phyloP scores from a whole-genome alignment of 2,329 filamentous ascomycete genomes.

The Aspergillus chevalieri region DNA sequence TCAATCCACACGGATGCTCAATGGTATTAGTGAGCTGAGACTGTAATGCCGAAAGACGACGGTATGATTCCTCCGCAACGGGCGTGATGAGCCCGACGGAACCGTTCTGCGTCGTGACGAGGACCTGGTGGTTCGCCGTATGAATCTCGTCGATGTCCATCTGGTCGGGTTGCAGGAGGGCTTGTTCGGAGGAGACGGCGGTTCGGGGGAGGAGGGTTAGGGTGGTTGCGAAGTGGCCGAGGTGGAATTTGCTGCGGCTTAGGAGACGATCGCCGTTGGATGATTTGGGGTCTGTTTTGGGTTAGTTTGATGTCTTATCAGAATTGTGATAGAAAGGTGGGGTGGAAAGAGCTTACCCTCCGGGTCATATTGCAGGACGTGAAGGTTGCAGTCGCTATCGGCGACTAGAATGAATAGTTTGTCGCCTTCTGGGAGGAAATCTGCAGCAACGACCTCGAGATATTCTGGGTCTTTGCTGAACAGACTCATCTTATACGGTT shows the following conservation, averaged over 20 bases:
- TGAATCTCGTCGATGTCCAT: constrained; percentile 31
- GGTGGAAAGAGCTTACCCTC: constrained; percentile 60
- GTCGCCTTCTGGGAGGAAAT: constrained; percentile 81
- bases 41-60: constrained; percentile 73
- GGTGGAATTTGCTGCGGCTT: constrained; percentile 80
- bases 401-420: constrained; percentile 76
- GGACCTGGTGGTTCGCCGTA: constrained; percentile 47
- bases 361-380: constrained; percentile 88
- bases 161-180: constrained; percentile 29
- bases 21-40: constrained; percentile 72
- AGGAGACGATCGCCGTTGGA: constrained; percentile 82
- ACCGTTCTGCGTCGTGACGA: constrained; percentile 70
- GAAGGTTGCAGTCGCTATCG: constrained; percentile 78
- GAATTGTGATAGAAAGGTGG: constrained; percentile 1
- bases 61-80: constrained; percentile 72
- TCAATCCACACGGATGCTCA: constrained; percentile 71
- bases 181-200: constrained; percentile 40
- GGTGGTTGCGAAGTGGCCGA: constrained; percentile 69
- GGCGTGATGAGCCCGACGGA: constrained; percentile 70
- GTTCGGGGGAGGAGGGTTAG: constrained; percentile 71
- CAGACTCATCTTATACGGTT: constrained; percentile 90
- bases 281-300: constrained; percentile 72
- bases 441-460: constrained; percentile 72
- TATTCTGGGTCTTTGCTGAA: constrained; percentile 79
- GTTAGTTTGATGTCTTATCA: background rate